These are phyloP conservation scores for Testicularia cyperi DNA, from an alignment of 1,284 basidiomycete genomes.

Conservation along the genomic window DNA sequence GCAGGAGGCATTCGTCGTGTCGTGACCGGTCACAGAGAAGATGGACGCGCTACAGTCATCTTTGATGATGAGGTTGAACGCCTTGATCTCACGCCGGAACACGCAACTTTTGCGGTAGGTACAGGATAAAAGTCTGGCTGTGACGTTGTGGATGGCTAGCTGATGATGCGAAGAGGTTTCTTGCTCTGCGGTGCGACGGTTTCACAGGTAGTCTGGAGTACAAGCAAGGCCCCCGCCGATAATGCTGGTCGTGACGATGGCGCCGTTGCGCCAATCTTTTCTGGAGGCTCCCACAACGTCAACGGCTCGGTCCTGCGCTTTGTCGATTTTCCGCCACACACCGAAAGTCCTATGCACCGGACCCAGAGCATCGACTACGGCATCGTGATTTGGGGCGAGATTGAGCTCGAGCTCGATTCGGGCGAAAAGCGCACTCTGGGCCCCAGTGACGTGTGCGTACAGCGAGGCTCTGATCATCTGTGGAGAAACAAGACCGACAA, in stretches of 20 bases:
- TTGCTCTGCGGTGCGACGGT: too few species aligned
- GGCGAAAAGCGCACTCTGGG: slow-evolving; percentile 9
- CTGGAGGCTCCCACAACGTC: slow-evolving; percentile 11
- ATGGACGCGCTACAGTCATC: too few species aligned
- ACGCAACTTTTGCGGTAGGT: too few species aligned
- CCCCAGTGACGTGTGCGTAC: slow-evolving; percentile 11
- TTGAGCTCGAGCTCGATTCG: slow-evolving; percentile 20
- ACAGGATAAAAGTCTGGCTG: too few species aligned
- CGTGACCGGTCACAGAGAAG: too few species aligned
- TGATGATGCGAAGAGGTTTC: too few species aligned
- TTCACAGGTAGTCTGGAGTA: slow-evolving; percentile 22
- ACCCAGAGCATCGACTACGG: slow-evolving; percentile 29
- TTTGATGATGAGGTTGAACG: too few species aligned
- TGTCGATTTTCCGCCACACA: slow-evolving; percentile 15
- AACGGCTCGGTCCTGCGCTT: slow-evolving; percentile 22
- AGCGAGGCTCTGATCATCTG: slow-evolving; percentile 22
- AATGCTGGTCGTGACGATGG: slow-evolving; percentile 9
- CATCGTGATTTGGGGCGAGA: slow-evolving; percentile 24
- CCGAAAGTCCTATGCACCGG: slow-evolving; percentile 10
- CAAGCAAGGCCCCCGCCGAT: slow-evolving; percentile 8
- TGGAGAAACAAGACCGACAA: slow-evolving; percentile 17
- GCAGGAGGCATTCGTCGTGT: too few species aligned
- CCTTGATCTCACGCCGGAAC: too few species aligned
- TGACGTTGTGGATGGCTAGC: too few species aligned
- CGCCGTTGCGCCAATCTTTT: slow-evolving; percentile 10